Evolutionary conservation across 352 stramenopile species (phyloP).

Genomic region (Pythium rhizo-oryzae): DNA sequence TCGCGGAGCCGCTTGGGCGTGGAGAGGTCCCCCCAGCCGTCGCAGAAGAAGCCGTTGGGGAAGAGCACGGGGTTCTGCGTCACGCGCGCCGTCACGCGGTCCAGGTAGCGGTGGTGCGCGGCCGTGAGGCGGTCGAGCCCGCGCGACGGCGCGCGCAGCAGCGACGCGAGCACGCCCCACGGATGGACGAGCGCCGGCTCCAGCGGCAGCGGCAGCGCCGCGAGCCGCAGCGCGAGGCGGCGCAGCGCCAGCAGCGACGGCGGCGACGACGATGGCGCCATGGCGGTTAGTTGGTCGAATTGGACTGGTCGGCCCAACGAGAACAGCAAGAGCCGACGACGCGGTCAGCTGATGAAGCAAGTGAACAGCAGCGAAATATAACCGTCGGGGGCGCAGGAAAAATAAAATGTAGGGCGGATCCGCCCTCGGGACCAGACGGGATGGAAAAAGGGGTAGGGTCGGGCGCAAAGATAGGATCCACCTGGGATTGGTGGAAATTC

Average conservation of each 20-base stretch:
- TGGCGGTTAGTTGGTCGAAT: not conserved
- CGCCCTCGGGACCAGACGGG: not conserved
- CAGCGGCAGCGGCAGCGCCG: not conserved
- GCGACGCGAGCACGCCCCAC: slow-evolving; percentile 54
- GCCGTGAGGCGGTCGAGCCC: slow-evolving; percentile 62
- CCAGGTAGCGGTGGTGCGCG: slow-evolving; percentile 69
- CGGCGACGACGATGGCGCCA: not conserved
- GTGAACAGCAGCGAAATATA: too few species aligned
- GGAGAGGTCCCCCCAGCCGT: slow-evolving; percentile 78
- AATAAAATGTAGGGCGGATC: not conserved
- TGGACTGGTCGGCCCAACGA: slow-evolving; percentile 1
- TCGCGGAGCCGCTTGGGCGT: slow-evolving; percentile 55
- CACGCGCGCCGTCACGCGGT: slow-evolving; percentile 63
- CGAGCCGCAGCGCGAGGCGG: slow-evolving; percentile 8
- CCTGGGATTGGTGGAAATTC: not conserved
- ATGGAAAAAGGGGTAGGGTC: not conserved
- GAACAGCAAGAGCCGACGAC: not conserved
- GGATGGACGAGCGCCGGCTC: slow-evolving; percentile 42
- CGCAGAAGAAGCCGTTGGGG: slow-evolving; percentile 77
- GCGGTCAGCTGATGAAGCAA: not conserved
- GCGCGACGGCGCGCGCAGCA: slow-evolving; percentile 63
- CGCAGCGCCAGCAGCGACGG: slow-evolving; percentile 2
- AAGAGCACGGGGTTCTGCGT: slow-evolving; percentile 81
- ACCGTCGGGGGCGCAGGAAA: not conserved
- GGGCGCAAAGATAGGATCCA: not conserved